Evolutionary conservation across 768 basidiomycete species (phyloP).

Genomic region (Peribolospora baueri): DNA sequence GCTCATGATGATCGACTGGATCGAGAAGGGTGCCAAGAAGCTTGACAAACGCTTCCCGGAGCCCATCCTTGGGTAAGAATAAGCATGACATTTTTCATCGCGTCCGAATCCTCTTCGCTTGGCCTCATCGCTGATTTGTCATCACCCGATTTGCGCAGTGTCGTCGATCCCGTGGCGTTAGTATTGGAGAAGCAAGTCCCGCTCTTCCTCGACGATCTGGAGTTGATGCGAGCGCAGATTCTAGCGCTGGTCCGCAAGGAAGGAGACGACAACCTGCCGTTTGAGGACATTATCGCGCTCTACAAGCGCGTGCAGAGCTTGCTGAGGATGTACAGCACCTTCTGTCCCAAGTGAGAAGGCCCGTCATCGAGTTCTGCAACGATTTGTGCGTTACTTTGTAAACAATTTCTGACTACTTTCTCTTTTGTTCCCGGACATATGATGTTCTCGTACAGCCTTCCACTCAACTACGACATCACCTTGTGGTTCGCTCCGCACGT

Average conservation of each 20-base stretch:
- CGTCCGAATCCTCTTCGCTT: background rate
- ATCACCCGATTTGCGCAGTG: background rate
- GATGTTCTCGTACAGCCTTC: conserved; percentile 11
- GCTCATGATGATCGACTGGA: conserved; percentile 59
- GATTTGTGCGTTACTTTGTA: no score
- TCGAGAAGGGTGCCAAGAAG: conserved; percentile 61
- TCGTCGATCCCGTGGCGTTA: background rate
- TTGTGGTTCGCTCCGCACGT: conserved; percentile 73
- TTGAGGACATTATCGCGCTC: conserved; percentile 68
- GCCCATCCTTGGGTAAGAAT: conserved; percentile 48
- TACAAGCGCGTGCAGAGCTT: conserved; percentile 56
- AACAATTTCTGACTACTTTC: background rate
- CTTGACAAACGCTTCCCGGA: conserved; percentile 71
- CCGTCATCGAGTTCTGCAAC: background rate
- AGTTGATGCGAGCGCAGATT: no score
- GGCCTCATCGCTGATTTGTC: background rate
- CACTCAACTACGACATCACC: conserved; percentile 39
- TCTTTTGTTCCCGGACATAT: conserved; percentile 22
- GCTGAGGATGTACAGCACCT: conserved; percentile 54
- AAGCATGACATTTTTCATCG: background rate
- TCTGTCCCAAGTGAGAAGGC: conserved; percentile 43
- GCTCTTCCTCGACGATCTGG: conserved; percentile 36
- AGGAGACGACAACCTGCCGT: conserved; percentile 34
- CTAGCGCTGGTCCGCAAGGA: background rate
- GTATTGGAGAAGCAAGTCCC: conserved; percentile 40